Evolutionary conservation across 805 yeast species (phyloP).

Genomic region (Blastobotrys mokoenaii): DNA sequence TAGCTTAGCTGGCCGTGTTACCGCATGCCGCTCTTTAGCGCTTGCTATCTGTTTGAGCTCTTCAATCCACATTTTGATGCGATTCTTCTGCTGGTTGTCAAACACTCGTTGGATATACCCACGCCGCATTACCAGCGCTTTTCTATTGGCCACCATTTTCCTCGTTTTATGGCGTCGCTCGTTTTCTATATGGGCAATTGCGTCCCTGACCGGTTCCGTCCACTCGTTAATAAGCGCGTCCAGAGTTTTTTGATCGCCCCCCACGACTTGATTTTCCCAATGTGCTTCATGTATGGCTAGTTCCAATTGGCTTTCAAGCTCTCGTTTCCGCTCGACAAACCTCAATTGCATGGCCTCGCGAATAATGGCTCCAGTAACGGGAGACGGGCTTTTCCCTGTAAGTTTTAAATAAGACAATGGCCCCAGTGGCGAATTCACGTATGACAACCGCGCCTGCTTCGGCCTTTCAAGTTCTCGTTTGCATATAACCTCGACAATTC

Average conservation of each 20-base stretch:
- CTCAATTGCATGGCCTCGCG: not conserved
- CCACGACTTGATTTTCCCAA: slow-evolving; percentile 4
- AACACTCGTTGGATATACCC: too few relatives aligned
- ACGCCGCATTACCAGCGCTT: not conserved
- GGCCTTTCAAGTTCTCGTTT: not conserved
- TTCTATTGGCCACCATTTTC: not conserved
- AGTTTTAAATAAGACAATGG: not conserved
- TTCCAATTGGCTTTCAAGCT: not conserved
- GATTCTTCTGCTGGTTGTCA: too few relatives aligned
- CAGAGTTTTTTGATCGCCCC: not conserved
- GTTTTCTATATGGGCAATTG: not conserved
- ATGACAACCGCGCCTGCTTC: not conserved
- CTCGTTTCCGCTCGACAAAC: not conserved
- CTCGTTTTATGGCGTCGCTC: not conserved
- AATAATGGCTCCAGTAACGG: not conserved
- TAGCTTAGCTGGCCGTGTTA: too few relatives aligned
- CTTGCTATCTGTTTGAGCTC: too few relatives aligned
- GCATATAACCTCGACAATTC: not conserved
- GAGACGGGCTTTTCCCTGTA: not conserved
- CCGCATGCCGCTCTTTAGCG: too few relatives aligned
- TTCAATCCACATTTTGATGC: too few relatives aligned
- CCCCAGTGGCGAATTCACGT: slow-evolving; percentile 3
- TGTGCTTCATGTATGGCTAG: slow-evolving; percentile 5
- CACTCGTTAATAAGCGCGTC: slow-evolving; percentile 2
- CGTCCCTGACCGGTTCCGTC: slow-evolving; percentile 2